Evolutionary conservation across 257 asterid species (phyloP), one percentile per base, ranked within the genome.

Genomic region (Catharanthus roseus): DNA sequence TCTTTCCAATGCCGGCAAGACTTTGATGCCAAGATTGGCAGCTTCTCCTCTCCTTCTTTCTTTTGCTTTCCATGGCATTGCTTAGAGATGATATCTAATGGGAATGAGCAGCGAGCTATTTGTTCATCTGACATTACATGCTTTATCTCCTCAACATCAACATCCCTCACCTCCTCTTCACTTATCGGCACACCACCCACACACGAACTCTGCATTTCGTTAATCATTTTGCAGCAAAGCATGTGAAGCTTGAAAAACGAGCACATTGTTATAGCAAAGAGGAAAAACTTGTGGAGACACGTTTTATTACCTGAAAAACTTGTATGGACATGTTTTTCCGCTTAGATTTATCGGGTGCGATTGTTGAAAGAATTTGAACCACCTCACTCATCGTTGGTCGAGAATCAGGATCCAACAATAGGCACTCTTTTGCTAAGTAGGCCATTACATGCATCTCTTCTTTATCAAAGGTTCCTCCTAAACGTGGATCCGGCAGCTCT

Each of bases 401-500:
- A 74, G 91, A 85, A 72, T 91, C 97, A 7, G 99, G 99, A 78
- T 93, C 99, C 84, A 89, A 60, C 38, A 91, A 74, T 42, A 93
- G 86, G 76, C 99, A 93, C 86, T 93, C 99, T 74, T 91, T 93
- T 11, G 99, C 96, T 75, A 93, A 80, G 81, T 89, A 93, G 74
- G 96, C 95, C 95, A 93, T 86, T 53, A 91, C 96, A 66, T 93
- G 96, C 96, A 93, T 83, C 81, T 95, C 99, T 69, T 95, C 99
- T 71, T 86, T 90, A 64, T 86, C 79, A 74, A 86, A 89, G 29
- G 15, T 63, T 24, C 97, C 96, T 69, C 84, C 75, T 53, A 95
- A 73, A 51, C 77, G 79, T 21, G 97, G 95, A 73, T 95, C 99
- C 0, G 97, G 96, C 76, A 95, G 77, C 88, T 95, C 97, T 16